A percentile compares a stretch with the other conserved stretches of the same genome.
Conservation (phyloP, 306 rosid genomes). For the Inga oerstediana region DNA sequence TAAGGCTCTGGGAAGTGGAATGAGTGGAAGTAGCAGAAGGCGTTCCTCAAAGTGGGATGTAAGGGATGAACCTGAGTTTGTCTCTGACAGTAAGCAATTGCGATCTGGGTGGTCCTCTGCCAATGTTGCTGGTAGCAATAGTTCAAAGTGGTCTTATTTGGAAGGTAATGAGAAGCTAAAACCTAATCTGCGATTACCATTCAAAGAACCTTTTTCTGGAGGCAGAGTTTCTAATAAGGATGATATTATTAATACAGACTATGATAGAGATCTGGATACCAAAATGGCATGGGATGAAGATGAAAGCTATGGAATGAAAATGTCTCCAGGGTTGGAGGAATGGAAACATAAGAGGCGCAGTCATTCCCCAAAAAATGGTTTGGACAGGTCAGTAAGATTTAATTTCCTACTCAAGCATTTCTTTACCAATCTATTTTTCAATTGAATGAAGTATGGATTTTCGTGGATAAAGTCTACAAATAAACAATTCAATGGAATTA, state of each 20-base stretch:
- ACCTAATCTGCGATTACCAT: constrained; percentile 49
- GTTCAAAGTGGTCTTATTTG: constrained; percentile 60
- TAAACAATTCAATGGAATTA: not conserved
- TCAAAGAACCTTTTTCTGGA: constrained; percentile 65
- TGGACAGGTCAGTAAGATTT: constrained; percentile 75
- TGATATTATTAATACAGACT: constrained; percentile 53
- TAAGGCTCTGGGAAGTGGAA: constrained; percentile 41
- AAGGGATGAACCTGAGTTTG: constrained; percentile 62
- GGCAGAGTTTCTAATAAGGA: constrained; percentile 68
- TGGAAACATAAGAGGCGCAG: constrained; percentile 64
- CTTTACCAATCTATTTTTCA: constrained; percentile 22
- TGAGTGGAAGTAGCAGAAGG: constrained; percentile 84
- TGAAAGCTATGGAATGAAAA: constrained; percentile 55
- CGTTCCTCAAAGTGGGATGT: constrained; percentile 81
- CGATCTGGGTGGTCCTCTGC: constrained; percentile 63
- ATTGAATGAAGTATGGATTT: constrained; percentile 30
- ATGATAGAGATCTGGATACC: constrained; percentile 49
- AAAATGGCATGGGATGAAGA: constrained; percentile 67
- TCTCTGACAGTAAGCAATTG: constrained; percentile 53
- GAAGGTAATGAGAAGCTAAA: constrained; percentile 60
- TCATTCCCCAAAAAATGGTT: constrained; percentile 71
- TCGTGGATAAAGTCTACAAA: constrained; percentile 19
- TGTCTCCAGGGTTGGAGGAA: constrained; percentile 81
- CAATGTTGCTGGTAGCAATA: constrained; percentile 60
- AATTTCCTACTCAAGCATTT: constrained; percentile 8